phyloP scores from a whole-genome alignment of 192 early-diverging fungal genomes.

The Podila epicladia region DNA sequence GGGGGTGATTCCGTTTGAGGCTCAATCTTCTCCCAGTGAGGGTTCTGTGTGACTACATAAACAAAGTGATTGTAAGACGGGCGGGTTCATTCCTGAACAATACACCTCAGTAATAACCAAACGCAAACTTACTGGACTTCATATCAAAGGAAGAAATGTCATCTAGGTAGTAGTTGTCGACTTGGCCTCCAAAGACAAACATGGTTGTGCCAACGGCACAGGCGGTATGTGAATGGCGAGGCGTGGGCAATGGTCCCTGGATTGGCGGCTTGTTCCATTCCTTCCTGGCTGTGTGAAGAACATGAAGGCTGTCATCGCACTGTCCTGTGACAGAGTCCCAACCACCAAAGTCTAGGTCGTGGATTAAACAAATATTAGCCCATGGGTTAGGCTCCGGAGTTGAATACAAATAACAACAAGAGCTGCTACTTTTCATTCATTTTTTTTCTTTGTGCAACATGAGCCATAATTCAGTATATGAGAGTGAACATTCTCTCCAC shows the following conservation, averaged over 20 bases:
- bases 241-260: conserved; percentile 31
- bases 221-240: conserved; percentile 45
- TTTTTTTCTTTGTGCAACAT: neutral
- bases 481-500: neutral
- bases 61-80: neutral
- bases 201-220: conserved; percentile 40
- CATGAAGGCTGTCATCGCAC: conserved; percentile 43
- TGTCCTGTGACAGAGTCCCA: conserved; percentile 43
- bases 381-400: neutral
- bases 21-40: conserved; percentile 40
- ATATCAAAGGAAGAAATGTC: conserved; percentile 61
- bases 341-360: conserved; percentile 41
- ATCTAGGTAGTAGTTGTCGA: conserved; percentile 51
- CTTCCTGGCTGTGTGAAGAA: conserved; percentile 43
- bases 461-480: neutral
- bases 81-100: neutral
- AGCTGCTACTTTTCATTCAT: neutral
- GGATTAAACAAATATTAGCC: neutral
- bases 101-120: neutral
- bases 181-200: conserved; percentile 52
- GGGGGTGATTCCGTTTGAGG: conserved; percentile 50
- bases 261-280: conserved; percentile 50
- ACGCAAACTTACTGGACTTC: conserved; percentile 35
- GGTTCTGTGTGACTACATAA: conserved; percentile 35
- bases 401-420: neutral